Evolutionary conservation across 2,329 filamentous ascomycete genomes (phyloP).

Genomic region (Hypoxylon sp.): DNA sequence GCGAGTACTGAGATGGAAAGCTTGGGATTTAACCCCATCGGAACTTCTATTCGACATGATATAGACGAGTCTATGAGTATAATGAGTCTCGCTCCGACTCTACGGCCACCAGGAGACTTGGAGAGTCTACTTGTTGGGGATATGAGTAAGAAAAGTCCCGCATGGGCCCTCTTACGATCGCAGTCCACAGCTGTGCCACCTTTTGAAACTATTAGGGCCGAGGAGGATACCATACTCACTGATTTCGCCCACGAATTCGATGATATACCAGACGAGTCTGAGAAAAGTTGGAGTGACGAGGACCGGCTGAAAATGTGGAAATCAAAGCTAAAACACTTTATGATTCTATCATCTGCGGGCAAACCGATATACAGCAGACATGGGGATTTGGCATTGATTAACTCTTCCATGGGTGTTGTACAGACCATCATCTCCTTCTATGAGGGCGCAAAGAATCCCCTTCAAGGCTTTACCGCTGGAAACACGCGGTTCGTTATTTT

Average conservation of each 20-base stretch:
- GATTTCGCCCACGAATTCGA: constrained; percentile 86
- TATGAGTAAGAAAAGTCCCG: constrained; percentile 74
- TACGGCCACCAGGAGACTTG: constrained; percentile 76
- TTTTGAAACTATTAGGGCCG: constrained; percentile 68
- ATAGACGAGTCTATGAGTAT: constrained; percentile 76
- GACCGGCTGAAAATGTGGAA: constrained; percentile 82
- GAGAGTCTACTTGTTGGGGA: constrained; percentile 86
- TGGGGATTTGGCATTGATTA: constrained; percentile 89
- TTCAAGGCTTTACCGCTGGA: constrained; percentile 90
- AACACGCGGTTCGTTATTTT: constrained; percentile 87
- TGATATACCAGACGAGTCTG: constrained; percentile 71
- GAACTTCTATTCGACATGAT: constrained; percentile 60
- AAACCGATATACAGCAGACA: constrained; percentile 98
- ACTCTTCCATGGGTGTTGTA: constrained; percentile 93
- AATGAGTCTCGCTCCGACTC: constrained; percentile 75
- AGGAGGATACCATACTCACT: constrained; percentile 66
- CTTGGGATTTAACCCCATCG: constrained; percentile 50
- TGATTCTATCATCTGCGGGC: constrained; percentile 94
- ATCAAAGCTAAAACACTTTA: constrained; percentile 94
- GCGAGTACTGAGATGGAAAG: constrained; percentile 40
- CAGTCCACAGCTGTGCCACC: constrained; percentile 72
- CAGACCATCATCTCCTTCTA: constrained; percentile 99
- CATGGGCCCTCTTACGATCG: constrained; percentile 76
- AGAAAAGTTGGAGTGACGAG: constrained; percentile 64
- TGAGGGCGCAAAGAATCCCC: constrained; percentile 80